Conservation (phyloP, 495 filamentous ascomycete genomes). For the Sphaerosporella brunnea region DNA sequence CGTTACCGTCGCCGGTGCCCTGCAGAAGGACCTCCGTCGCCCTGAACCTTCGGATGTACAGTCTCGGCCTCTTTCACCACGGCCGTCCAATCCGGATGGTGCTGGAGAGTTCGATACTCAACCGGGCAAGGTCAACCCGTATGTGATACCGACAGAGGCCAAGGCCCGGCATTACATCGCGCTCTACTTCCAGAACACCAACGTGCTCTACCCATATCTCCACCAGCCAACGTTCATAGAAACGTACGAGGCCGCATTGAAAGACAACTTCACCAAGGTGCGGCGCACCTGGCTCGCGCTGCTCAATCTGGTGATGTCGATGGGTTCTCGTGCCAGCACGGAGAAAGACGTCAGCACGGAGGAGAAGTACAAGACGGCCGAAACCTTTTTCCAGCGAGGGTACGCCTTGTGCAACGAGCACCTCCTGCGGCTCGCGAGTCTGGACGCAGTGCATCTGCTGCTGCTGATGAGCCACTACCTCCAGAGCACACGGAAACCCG, state of each 20-base stretch:
- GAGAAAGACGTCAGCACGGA: constrained; percentile 20
- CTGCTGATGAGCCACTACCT: constrained; percentile 31
- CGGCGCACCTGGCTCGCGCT: constrained; percentile 27
- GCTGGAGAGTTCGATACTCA: constrained; percentile 16
- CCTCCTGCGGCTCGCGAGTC: constrained; percentile 25
- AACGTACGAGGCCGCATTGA: constrained; percentile 27
- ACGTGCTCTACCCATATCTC: constrained; percentile 30
- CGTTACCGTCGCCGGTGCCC: constrained; percentile 18
- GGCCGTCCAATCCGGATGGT: not conserved
- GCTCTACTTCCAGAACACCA: constrained; percentile 30
- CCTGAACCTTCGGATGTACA: constrained; percentile 12
- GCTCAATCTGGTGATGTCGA: constrained; percentile 25
- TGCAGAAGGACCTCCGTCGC: constrained; percentile 18
- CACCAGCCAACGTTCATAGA: constrained; percentile 28
- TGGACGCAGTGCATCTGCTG: constrained; percentile 30
- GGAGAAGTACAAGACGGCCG: constrained; percentile 26
- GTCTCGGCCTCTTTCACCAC: constrained; percentile 11
- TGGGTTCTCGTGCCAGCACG: constrained; percentile 23
- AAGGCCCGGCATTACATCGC: constrained; percentile 19
- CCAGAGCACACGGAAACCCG: constrained; percentile 31
- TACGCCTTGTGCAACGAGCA: constrained; percentile 25
- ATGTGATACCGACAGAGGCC: constrained; percentile 13
- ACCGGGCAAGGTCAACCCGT: constrained; percentile 17
- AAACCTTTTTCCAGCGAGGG: constrained; percentile 30
- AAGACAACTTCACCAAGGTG: constrained; percentile 26